Evolutionary conservation across 108 stramenopile genomes (phyloP).

Genomic region (Aureococcus anophagefferens): DNA sequence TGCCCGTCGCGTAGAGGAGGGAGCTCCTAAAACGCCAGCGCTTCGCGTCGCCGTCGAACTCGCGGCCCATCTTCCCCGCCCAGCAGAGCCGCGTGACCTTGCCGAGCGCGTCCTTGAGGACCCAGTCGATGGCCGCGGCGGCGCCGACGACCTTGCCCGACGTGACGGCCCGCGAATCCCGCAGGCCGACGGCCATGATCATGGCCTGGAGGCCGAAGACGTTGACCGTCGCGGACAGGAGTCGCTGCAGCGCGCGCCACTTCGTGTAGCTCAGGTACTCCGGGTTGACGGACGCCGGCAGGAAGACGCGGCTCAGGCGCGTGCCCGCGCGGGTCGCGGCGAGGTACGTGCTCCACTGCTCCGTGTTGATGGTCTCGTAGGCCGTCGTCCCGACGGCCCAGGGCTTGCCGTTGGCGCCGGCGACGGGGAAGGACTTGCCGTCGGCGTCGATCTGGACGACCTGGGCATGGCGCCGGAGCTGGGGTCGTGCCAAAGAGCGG

Average conservation of each 20-base stretch:
- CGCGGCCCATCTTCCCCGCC: slow-evolving; percentile 82
- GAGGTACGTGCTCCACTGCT: too few species aligned
- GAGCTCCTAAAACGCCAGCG: slow-evolving; percentile 75
- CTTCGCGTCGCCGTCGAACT: slow-evolving; percentile 86
- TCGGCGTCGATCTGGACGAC: too few species aligned
- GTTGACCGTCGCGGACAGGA: slow-evolving; percentile 74
- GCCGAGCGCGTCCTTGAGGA: slow-evolving; percentile 82
- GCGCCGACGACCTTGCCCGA: slow-evolving; percentile 36
- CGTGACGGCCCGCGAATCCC: slow-evolving; percentile 8
- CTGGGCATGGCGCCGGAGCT: too few species aligned
- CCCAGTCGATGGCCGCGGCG: slow-evolving; percentile 83
- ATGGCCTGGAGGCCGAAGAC: slow-evolving; percentile 85
- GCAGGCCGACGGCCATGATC: slow-evolving; percentile 72
- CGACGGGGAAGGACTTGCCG: too few species aligned
- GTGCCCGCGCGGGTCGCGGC: too few species aligned
- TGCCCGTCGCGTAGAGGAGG: slow-evolving; percentile 71
- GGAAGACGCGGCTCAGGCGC: slow-evolving; percentile 43
- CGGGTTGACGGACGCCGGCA: slow-evolving; percentile 69
- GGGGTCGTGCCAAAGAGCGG: too few species aligned
- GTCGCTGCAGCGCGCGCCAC: slow-evolving; percentile 75
- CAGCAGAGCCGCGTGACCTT: slow-evolving; percentile 81
- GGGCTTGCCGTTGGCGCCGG: too few species aligned
- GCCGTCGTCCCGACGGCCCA: too few species aligned
- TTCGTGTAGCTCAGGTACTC: slow-evolving; percentile 71
- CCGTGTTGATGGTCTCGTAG: too few species aligned